Evolutionary conservation across 192 early-diverging fungal genomes (phyloP), one percentile per base, ranked within the genome.

Genomic region (Glomus cerebriforme): DNA sequence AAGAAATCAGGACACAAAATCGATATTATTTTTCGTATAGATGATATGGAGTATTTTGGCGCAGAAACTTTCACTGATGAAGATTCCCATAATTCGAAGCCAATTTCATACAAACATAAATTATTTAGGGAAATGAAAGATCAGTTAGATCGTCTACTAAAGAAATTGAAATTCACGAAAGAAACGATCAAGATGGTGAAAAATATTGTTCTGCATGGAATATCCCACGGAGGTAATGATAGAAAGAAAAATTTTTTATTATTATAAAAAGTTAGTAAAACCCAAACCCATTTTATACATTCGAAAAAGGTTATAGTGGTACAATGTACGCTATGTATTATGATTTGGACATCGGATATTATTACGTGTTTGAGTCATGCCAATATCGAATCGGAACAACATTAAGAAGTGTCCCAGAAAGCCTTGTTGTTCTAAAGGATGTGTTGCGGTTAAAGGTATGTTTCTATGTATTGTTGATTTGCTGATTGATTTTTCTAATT

Each of bases 21-120:
- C 17, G 49, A 74, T 74, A 74, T 74, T 74, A 1, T 74, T 0
- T 74, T 74, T 59, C 71, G 49, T 59, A 74, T 74, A 12, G 49
- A 74, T 59, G 29, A 74, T 59, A 59, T 75, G 73, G 58, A 73
- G 31, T 73, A 69, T 69, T 69, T 69, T 35, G 67, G 67, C 37
- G 35, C 68, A 1, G 68, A 70, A 70, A 70, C 67, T 0, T 69
- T 29, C 32, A 35, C 13, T 19, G 29, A 69, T 69, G 67, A 69
- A 43, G 68, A 70, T 70, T 3, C 62, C 1, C 62, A 63, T 24
- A 63, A 63, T n/a, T 63, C 62, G 1, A 70, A 70, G 37, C 68
- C 13, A 10, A 70, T 70, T 63, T 29, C 17, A n/a, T 63, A 63
- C 62, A 10, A 63, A 9, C 29, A 63, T 17, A 63, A 63, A 3